Base-by-base conservation (phyloP, 306 rosid genomes). In the Vachellia pachyceras region DNA sequence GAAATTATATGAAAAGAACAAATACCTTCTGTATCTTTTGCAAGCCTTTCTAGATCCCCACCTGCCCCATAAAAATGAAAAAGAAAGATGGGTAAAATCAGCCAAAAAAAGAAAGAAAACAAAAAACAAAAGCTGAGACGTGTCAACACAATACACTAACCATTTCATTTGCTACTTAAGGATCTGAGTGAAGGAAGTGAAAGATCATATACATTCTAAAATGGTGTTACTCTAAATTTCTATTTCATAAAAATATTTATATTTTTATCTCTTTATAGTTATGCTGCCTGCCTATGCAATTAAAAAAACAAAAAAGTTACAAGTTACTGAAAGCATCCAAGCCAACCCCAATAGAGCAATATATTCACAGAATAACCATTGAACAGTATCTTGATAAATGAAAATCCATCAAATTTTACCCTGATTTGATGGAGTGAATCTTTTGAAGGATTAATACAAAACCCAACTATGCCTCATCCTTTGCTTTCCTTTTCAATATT, bases 41-140 rank as follows among this genome's bases (percentile, higher is more conserved):
- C 98, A 57, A 95, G 97, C 77, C 82, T 89, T 75, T 93, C 98
- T 68, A 95, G 80, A 88, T 95, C 99, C 82, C 90, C 85, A 79
- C 84, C 98, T 95, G 88, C 44, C 72, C 84, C 61, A 44, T 29
- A 71, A 68, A 77, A 76, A 47, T 40, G 3, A 10, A 88, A 39
- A 78, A 69, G 52, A 3, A 40, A 23, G 33, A 60, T 60, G 52
- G 78, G 8, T 23, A 35, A 35, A 77, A 36, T 29, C 10, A 18
- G 61, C 25, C 25, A 20, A 7, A 65, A 61, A 4, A 55, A 76
- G 68, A 65, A 9, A 12, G n/a, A n/a, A n/a, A n/a, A n/a, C n/a
- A n/a, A n/a, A n/a, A n/a, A 60, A 55, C n/a, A n/a, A n/a, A n/a
- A 44, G 72, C 54, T 42, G 36, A 46, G 57, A 39, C 77, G 65